Percentiles rank a stretch among this genome's conserved stretches.
These are phyloP conservation scores for Trifolium dubium DNA, from an alignment of 306 rosid species.

Conservation along the genomic window DNA sequence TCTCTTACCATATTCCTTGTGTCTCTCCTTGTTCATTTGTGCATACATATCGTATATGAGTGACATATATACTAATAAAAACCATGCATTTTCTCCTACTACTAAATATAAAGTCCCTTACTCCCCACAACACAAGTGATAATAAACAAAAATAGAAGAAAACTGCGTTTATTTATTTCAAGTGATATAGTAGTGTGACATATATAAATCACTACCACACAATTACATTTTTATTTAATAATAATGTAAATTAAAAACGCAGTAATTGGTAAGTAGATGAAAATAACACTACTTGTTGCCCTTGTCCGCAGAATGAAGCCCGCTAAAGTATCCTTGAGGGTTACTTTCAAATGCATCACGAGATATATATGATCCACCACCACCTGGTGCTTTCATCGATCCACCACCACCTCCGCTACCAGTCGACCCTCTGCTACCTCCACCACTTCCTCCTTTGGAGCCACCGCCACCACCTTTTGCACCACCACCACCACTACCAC, in stretches of 20 bases:
- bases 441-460: no score
- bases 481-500: background rate
- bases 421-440: slow-evolving; percentile 19
- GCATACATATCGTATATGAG: no score
- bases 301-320: slow-evolving; percentile 1
- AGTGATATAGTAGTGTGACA: background rate
- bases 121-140: background rate
- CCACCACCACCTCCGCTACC: background rate
- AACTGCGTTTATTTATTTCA: no score
- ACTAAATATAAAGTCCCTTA: no score
- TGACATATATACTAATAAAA: no score
- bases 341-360: slow-evolving; percentile 31
- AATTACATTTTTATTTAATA: background rate
- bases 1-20: no score
- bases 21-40: no score
- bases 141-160: no score
- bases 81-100: no score
- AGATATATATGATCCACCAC: slow-evolving; percentile 21
- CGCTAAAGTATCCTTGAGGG: slow-evolving; percentile 30
- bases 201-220: background rate
- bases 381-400: slow-evolving; percentile 38
- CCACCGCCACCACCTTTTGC: background rate
- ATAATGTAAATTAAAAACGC: background rate
- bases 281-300: slow-evolving; percentile 12
- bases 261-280: background rate